These are phyloP conservation scores for Vinca major DNA, from an alignment of 305 asterid genomes.

Conservation along the genomic window DNA sequence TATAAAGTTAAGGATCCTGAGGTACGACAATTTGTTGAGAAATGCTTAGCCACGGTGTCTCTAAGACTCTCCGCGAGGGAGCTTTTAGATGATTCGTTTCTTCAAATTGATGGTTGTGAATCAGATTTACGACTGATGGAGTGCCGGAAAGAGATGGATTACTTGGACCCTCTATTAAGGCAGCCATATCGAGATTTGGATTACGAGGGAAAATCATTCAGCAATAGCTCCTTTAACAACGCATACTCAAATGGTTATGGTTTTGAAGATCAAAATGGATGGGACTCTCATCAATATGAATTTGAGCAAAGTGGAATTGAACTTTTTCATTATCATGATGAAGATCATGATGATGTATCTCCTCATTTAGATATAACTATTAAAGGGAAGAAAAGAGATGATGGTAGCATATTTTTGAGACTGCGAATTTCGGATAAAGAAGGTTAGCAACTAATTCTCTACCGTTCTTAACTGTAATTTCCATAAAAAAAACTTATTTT, in stretches of 20 bases:
- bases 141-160: constrained; percentile 37
- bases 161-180: constrained; percentile 31
- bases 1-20: constrained; percentile 65
- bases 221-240: constrained; percentile 20
- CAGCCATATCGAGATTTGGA: constrained; percentile 35
- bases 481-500: not conserved
- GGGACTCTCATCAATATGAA: constrained; percentile 43
- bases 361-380: constrained; percentile 44
- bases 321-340: constrained; percentile 41
- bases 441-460: constrained; percentile 30
- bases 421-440: constrained; percentile 75
- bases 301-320: constrained; percentile 54
- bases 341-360: constrained; percentile 32
- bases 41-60: constrained; percentile 65
- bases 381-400: constrained; percentile 62
- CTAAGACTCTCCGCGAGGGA: constrained; percentile 70
- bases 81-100: constrained; percentile 72
- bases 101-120: constrained; percentile 41
- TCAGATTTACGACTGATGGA: constrained; percentile 31
- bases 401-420: constrained; percentile 57
- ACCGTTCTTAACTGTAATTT: constrained; percentile 1
- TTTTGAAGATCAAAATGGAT: constrained; percentile 44
- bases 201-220: constrained; percentile 22
- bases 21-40: constrained; percentile 55
- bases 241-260: constrained; percentile 37